Conservation (phyloP, 371 early-diverging fungal genomes). For the Paraphysoderma sedebokerense region DNA sequence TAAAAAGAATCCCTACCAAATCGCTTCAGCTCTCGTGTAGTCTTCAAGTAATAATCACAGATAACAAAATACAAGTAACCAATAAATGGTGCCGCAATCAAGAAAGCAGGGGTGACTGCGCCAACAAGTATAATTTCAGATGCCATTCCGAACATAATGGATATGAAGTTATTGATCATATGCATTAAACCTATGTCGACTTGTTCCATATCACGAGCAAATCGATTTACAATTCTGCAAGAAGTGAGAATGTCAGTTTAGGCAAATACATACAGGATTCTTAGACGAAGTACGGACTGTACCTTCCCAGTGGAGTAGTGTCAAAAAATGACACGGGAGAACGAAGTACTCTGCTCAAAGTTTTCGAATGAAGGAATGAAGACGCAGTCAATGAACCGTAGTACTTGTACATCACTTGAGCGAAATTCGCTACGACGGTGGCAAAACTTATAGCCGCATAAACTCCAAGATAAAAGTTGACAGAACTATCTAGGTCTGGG, state of each 20-base stretch:
- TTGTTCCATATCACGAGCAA: neutral
- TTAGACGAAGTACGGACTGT: neutral
- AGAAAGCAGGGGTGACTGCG: neutral
- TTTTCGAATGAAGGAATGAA: neutral
- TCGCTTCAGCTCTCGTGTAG: constrained; percentile 62
- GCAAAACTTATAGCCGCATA: neutral
- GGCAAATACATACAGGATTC: too few species aligned
- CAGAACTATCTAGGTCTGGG: too few species aligned
- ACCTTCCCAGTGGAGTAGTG: neutral
- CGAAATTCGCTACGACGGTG: neutral
- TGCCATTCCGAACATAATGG: neutral
- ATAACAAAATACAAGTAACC: constrained; percentile 25
- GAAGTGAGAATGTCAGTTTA: too few species aligned
- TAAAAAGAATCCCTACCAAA: constrained; percentile 60
- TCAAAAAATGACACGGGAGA: neutral
- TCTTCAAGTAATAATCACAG: constrained; percentile 47
- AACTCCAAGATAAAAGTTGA: neutral
- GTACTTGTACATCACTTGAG: neutral
- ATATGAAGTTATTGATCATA: neutral
- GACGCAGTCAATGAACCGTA: neutral
- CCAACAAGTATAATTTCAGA: neutral
- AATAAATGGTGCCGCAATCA: neutral
- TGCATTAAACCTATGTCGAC: neutral
- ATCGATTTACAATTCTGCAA: neutral
- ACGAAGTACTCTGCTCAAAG: neutral